These are phyloP conservation scores for Ampelocalamus luodianensis DNA, from an alignment of 176 grass and related monocot species.

Conservation along the genomic window DNA sequence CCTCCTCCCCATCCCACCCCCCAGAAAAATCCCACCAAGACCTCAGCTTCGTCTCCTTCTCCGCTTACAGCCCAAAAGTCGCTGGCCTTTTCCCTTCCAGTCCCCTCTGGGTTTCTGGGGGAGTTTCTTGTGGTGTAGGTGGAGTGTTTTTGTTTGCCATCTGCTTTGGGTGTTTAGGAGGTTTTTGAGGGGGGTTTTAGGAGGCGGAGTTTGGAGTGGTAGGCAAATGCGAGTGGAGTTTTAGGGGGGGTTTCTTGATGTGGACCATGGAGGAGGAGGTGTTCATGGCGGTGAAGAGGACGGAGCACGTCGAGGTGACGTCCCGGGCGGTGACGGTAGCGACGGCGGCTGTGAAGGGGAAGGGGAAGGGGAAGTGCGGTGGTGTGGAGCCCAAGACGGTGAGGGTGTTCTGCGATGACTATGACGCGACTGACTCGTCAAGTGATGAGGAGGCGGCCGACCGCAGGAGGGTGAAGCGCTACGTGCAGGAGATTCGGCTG, in stretches of 20 bases:
- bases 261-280: slow-evolving; percentile 53
- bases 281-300: slow-evolving; percentile 54
- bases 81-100: not conserved
- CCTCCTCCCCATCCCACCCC: not conserved
- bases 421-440: slow-evolving; percentile 86
- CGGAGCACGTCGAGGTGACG: slow-evolving; percentile 78
- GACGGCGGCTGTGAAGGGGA: not conserved
- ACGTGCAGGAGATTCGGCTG: slow-evolving; percentile 82
- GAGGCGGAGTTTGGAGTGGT: not conserved
- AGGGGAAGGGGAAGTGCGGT: not conserved
- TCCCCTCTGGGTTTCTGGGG: not conserved
- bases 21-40: slow-evolving; percentile 11
- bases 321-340: slow-evolving; percentile 15
- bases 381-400: slow-evolving; percentile 41
- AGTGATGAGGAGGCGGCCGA: slow-evolving; percentile 42
- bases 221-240: slow-evolving; percentile 47
- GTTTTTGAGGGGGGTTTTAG: not conserved
- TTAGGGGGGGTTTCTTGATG: slow-evolving; percentile 26
- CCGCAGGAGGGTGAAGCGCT: slow-evolving; percentile 62
- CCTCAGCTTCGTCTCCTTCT: slow-evolving; percentile 7
- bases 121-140: not conserved
- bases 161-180: not conserved
- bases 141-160: not conserved
- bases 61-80: slow-evolving; percentile 19
- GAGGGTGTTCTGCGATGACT: slow-evolving; percentile 77